These are phyloP conservation scores for Zasmidium citrigriseum DNA, from an alignment of 2,329 filamentous ascomycete genomes.

Conservation along the genomic window DNA sequence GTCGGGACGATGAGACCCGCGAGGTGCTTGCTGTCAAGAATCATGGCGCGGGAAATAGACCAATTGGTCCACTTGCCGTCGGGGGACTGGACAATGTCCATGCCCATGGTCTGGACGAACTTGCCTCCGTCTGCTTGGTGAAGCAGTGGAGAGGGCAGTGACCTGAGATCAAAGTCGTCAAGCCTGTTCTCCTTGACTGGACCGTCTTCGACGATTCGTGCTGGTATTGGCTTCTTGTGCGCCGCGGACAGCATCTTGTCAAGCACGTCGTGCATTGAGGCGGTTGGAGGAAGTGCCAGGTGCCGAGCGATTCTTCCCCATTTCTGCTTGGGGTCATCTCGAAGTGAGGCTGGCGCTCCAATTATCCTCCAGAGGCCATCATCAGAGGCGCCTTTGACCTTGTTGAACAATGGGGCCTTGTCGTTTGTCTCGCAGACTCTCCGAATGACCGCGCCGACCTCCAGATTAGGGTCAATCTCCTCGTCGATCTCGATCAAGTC, in stretches of 20 bases:
- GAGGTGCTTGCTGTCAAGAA: constrained; percentile 46
- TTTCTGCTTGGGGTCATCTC: constrained; percentile 40
- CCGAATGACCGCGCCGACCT: constrained; percentile 51
- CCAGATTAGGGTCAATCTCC: constrained; percentile 48
- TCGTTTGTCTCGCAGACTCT: constrained; percentile 47
- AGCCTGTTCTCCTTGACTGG: constrained; percentile 46
- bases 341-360: constrained; percentile 45
- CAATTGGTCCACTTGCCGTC: constrained; percentile 52
- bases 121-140: constrained; percentile 52
- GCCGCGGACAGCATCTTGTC: not conserved
- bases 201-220: constrained; percentile 29
- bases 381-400: constrained; percentile 48
- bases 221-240: not conserved
- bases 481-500: constrained; percentile 50
- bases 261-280: not conserved
- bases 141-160: constrained; percentile 36
- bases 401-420: constrained; percentile 56
- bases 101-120: constrained; percentile 54
- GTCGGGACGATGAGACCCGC: constrained; percentile 45
- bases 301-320: constrained; percentile 31
- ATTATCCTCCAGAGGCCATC: constrained; percentile 53
- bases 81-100: constrained; percentile 50
- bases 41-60: constrained; percentile 51
- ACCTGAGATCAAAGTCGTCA: not conserved
- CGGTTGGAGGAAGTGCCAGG: constrained; percentile 42